Base-by-base conservation (phyloP, 2,329 filamentous ascomycete genomes). In the Cadophora malorum region DNA sequence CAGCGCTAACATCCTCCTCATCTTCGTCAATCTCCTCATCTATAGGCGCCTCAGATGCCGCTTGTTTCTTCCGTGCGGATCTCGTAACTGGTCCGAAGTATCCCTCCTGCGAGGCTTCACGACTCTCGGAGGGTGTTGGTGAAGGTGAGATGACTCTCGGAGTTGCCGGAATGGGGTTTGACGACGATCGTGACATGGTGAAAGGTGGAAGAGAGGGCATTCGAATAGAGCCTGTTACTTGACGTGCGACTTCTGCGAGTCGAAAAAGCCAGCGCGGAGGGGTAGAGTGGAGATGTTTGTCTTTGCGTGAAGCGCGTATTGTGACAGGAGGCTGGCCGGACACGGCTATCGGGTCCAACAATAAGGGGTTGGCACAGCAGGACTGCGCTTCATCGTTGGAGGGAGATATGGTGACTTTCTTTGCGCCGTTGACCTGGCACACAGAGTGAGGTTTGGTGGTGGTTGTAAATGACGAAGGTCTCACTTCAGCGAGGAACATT, bases 61-160 rank as follows among this genome's bases (percentile, higher is more conserved):
- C 80, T 59, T 84, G 83, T 75, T 85, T 89, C 73, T 85, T 84
- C 68, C 90, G 86, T 64, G 89, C 90, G 41, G 93, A 95, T 74
- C 93, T 88, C 70, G 93, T 96, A 69, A 89, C 84, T 6, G 93
- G 93, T 10, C 89, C 91, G 72, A 88, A 88, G 79, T 96, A 90
- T 69, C 85, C 85, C 77, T 90, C 85, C 72, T 84, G 84, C 52
- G 77, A 77, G 67, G 81, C 80, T 25, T 77, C 79, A 71, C 83
- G 83, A 38, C 78, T 78, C 67, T 90, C 88, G 25, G 88, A 90
- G 1, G 88, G 88, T 1, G 91, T 90, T 50, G 94, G 94, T 65
- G 93, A 96, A 50, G 94, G 94, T 14, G 93, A 96, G 74, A 96
- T 96, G 74, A 97, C 92, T 76, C 93, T 90, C 76, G 94, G 94